Evolutionary conservation across 345 rosid species (phyloP), one percentile per base, ranked within the genome.

Genomic region (Salix caprea): DNA sequence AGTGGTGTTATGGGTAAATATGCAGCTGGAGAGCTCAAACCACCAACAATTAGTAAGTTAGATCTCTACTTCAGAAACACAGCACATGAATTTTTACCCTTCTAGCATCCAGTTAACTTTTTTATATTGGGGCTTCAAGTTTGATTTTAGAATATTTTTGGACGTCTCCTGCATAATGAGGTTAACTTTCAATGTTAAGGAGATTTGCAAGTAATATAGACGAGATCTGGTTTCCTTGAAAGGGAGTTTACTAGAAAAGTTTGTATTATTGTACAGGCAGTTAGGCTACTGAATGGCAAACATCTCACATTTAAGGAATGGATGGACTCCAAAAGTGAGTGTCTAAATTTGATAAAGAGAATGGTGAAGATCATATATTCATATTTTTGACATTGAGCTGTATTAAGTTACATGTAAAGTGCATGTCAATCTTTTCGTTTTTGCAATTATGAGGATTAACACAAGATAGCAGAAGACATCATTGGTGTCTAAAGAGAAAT

Each of bases 1-100:
- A 92, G 99, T 84, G 99, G 99, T 68, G 97, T 95, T 9, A 91
- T 93, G 99, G 99, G 99, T 40, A 93, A 89, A 85, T 95, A 95
- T 83, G 94, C 97, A 58, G 96, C 91, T 54, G 97, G 99, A 79
- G 99, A 95, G 82, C 99, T 95, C 78, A 95, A 89, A 92, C 99
- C 99, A 14, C 99, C 99, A 69, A 82, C 87, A 58, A 87, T 91
- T 68, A 90, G 99, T 91, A 44, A 84, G 97, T 85, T 74, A n/a
- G 24, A 70, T 30, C 66, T 37, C 77, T 71, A 10, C 30, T 72
- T 68, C 14, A 14, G 30, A 2, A 73, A 65, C 11, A 36, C 67
- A 21, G 28, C 24, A 2, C 4, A 2, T 67, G 69, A 26, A 70
- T 6, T n/a, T 66, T 60, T n/a, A 21, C 18, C 4, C 28, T 39